Evolutionary conservation across 169 alveolate genomes (phyloP).

Genomic region (Haemoproteus tartakovskyi): DNA sequence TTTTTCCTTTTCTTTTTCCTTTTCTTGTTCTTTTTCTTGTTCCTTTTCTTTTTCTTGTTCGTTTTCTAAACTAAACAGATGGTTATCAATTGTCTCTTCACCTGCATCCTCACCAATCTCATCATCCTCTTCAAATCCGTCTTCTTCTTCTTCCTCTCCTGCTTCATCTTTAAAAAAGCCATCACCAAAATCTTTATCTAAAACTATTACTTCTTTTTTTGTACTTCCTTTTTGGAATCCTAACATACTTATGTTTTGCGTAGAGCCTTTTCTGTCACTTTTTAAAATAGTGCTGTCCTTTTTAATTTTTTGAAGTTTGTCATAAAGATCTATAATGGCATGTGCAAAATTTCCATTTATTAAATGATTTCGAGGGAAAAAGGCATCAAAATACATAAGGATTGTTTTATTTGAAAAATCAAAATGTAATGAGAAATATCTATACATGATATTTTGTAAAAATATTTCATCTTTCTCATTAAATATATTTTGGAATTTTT

Average conservation of each 20-base stretch:
- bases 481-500: constrained; percentile 44
- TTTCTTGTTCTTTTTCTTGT: constrained; percentile 53
- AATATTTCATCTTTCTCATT: constrained; percentile 31
- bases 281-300: constrained; percentile 16
- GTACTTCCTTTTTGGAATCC: no score
- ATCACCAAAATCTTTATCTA: background rate
- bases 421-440: constrained; percentile 44
- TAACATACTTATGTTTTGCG: no score
- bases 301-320: constrained; percentile 54
- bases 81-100: constrained; percentile 28
- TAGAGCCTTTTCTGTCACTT: constrained; percentile 7
- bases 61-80: constrained; percentile 58
- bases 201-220: background rate
- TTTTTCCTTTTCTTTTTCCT: constrained; percentile 62
- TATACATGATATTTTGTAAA: constrained; percentile 36
- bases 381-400: constrained; percentile 63
- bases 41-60: constrained; percentile 65
- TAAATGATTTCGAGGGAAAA: constrained; percentile 44
- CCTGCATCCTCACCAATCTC: constrained; percentile 1
- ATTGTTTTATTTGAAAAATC: constrained; percentile 64
- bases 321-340: constrained; percentile 31
- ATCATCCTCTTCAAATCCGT: background rate
- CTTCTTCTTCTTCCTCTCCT: background rate
- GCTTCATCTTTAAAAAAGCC: background rate
- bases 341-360: constrained; percentile 27